Conservation (phyloP, 805 yeast species). For the Schwanniomyces vanrijiae region DNA sequence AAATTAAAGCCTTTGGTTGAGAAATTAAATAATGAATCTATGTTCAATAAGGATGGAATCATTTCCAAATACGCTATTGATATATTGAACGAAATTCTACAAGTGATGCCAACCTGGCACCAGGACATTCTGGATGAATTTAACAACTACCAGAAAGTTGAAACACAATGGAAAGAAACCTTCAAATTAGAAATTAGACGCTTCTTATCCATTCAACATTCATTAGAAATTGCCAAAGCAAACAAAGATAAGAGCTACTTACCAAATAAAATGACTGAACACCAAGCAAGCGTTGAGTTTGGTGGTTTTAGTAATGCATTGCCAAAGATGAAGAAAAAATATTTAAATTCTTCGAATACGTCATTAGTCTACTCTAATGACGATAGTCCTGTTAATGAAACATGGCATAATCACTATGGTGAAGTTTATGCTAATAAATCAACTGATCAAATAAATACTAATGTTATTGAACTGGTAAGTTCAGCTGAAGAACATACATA, state of each 20-base stretch:
- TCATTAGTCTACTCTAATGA: conserved; percentile 1
- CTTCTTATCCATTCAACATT: conserved; percentile 26
- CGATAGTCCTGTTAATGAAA: conserved; percentile 2
- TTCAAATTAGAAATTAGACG: conserved; percentile 29
- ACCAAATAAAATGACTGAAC: conserved; percentile 31
- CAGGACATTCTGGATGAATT: conserved; percentile 28
- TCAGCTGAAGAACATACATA: background rate
- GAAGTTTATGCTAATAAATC: conserved; percentile 17
- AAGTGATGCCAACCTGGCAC: conserved; percentile 36
- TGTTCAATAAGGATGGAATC: conserved; percentile 32
- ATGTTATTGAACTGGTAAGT: background rate
- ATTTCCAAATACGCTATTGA: conserved; percentile 27
- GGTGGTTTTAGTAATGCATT: conserved; percentile 36
- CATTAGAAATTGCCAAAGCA: conserved; percentile 26
- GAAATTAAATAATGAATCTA: conserved; percentile 15
- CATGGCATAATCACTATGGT: conserved; percentile 11
- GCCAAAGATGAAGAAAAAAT: conserved; percentile 12
- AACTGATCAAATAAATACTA: conserved; percentile 1
- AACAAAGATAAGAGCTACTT: conserved; percentile 25
- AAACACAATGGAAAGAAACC: conserved; percentile 29
- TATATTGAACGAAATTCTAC: conserved; percentile 20
- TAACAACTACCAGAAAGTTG: conserved; percentile 21
- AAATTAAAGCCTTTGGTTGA: conserved; percentile 26
- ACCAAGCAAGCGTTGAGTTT: conserved; percentile 38
- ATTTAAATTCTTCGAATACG: background rate